Evolutionary conservation across 768 basidiomycete genomes (phyloP), one percentile per base, ranked within the genome.

Genomic region (Amanita subjunquillea): DNA sequence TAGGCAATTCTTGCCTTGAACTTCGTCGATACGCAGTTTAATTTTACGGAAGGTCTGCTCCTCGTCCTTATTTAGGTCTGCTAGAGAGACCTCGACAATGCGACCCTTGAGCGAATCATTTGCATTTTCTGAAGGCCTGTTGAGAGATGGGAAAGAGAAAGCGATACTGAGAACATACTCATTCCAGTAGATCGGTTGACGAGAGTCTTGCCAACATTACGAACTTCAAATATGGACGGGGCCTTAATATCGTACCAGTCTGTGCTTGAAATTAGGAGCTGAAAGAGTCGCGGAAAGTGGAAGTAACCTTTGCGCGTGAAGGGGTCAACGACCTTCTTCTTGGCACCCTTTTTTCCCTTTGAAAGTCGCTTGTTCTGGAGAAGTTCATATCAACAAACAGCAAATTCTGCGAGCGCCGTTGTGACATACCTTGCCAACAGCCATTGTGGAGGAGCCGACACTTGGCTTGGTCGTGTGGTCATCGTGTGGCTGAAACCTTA

Each of bases 311-410:
- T 99, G 78, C 96, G 86, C 60, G 95, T 86, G 87, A 99, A 96
- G 58, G 96, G 93, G 81, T 99, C 96, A 58, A 99, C 92, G 69
- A 96, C 93, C 85, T 98, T 96, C 79, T 98, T 99, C 92, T 99
- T 99, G 79, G 97, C 85, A 69, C 91, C 92, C 78, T 94, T 94
- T 82, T 94, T 94, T 64, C 92, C 92, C 77, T 96, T 96, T 47
- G 92, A 93, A 62, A 94, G 82, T 68, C 92, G 85, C 76, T 99
- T 99, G 78, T 97, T 98, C 91, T 98, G 60, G 12, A 40, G 36
- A 38, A 2, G 20, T 22, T 36, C 27, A 32, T 30, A 38, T 42
- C 20, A 40, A 52, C 43, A 53, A 17, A 17, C 39, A 48, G 30
- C 23, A 4, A n/a, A 48, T 13, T 34, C 34, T 34, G 34, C 13